Conservation (phyloP, 768 basidiomycete species). For the Clavulina sp. region DNA sequence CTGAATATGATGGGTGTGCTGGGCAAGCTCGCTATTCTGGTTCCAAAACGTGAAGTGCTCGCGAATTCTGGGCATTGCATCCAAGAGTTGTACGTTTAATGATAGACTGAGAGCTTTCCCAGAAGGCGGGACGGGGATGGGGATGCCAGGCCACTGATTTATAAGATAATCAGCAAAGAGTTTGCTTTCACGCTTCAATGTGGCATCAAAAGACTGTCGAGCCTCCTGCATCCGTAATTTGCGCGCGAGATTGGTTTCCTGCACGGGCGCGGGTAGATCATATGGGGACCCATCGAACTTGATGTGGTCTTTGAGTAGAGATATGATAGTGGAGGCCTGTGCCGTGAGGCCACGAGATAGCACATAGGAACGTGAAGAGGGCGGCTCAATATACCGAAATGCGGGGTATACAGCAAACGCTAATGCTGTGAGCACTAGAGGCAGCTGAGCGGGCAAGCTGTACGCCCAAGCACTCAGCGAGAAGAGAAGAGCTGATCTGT, state of each 20-base stretch:
- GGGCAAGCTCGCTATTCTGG: no score
- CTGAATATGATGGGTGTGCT: no score
- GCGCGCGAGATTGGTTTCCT: neutral
- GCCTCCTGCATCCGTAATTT: neutral
- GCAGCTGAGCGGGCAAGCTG: neutral
- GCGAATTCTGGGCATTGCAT: no score
- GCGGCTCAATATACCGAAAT: conserved; percentile 32
- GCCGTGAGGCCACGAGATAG: neutral
- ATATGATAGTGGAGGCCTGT: neutral
- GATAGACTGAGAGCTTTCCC: no score
- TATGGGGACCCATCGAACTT: no score
- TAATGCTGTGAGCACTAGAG: neutral
- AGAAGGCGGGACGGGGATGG: no score
- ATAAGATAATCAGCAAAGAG: no score
- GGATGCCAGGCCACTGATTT: no score
- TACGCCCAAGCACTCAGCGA: neutral
- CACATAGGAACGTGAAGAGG: neutral
- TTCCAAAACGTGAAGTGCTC: no score
- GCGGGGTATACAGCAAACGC: conserved; percentile 27
- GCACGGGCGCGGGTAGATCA: no score
- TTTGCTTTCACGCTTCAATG: neutral
- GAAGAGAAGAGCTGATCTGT: neutral
- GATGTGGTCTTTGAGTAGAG: no score
- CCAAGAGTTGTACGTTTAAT: no score
- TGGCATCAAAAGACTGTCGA: neutral